Percentiles rank a stretch among this genome's conserved stretches.
phyloP scores from a whole-genome alignment of 1,284 basidiomycete genomes.

The Gomphus sp. region DNA sequence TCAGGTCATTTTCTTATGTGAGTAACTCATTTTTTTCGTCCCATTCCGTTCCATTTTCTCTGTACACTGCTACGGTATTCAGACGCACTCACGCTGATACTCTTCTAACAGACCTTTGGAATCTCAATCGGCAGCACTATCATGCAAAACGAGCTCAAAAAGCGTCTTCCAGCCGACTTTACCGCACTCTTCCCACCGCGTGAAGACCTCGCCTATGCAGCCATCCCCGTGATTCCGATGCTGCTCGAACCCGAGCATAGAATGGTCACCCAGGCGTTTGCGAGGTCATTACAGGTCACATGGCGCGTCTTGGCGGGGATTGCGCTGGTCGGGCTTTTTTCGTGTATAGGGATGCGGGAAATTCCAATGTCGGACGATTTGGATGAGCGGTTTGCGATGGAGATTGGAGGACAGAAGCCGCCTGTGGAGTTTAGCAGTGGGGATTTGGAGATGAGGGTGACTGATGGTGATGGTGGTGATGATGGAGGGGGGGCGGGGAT shows the following conservation, averaged over 20 bases:
- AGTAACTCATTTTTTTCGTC: conserved; percentile 13
- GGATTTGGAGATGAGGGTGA: neutral
- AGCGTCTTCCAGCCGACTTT: conserved; percentile 25
- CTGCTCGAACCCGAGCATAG: conserved; percentile 13
- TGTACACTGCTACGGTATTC: neutral
- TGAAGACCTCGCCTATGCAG: conserved; percentile 20
- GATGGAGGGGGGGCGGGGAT: no score
- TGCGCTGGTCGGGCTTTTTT: conserved; percentile 3
- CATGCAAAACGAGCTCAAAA: conserved; percentile 30
- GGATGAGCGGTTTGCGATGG: neutral
- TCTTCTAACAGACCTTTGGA: conserved; percentile 25
- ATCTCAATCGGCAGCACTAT: conserved; percentile 28
- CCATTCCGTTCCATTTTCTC: conserved; percentile 11
- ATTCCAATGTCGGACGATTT: conserved; percentile 4
- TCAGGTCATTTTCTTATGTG: no score
- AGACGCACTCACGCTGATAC: neutral
- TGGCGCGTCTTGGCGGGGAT: conserved; percentile 10
- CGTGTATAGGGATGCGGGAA: conserved; percentile 5
- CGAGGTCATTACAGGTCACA: neutral
- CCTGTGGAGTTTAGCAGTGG: neutral
- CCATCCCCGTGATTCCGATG: conserved; percentile 19
- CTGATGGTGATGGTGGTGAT: no score
- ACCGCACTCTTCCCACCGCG: conserved; percentile 20
- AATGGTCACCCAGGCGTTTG: conserved; percentile 9
- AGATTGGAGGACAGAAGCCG: neutral